Conservation (phyloP, 441 rosid species). For the Sinapis alba region DNA sequence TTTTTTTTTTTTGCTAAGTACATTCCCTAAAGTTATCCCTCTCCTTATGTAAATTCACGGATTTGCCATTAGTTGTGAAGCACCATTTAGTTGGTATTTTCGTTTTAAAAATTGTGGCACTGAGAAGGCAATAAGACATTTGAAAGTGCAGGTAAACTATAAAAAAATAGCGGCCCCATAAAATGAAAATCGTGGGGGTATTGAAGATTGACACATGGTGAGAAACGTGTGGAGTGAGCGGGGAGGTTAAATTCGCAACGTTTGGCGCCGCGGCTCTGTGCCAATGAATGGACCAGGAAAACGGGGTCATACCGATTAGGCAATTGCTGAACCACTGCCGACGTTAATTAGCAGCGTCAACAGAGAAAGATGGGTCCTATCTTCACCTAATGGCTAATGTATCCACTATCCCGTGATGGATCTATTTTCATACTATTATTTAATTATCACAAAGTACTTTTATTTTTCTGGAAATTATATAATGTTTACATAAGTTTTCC, state of each 20-base stretch:
- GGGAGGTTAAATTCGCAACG: neutral
- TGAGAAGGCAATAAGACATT: conserved; percentile 14
- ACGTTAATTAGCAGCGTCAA: conserved; percentile 12
- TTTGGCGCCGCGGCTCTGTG: conserved; percentile 21
- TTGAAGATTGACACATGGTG: conserved; percentile 19
- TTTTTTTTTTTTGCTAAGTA: no score
- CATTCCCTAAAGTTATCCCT: conserved; percentile 17
- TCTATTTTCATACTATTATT: neutral
- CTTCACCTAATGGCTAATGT: conserved; percentile 17
- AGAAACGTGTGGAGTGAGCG: neutral
- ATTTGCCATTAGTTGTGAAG: neutral
- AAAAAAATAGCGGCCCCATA: conserved; percentile 7
- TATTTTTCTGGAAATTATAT: no score
- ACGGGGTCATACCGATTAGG: neutral
- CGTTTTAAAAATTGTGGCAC: conserved; percentile 24
- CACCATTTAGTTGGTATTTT: neutral
- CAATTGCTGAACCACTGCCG: neutral
- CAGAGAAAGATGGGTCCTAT: neutral
- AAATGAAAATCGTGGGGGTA: conserved; percentile 16
- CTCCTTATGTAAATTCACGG: neutral
- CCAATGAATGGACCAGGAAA: conserved; percentile 5
- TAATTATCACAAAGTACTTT: no score
- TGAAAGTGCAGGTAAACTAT: neutral
- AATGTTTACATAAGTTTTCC: neutral
- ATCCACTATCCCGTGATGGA: conserved; percentile 5